Conservation (phyloP, 2,329 filamentous ascomycete genomes). For the Colletotrichum incanum region DNA sequence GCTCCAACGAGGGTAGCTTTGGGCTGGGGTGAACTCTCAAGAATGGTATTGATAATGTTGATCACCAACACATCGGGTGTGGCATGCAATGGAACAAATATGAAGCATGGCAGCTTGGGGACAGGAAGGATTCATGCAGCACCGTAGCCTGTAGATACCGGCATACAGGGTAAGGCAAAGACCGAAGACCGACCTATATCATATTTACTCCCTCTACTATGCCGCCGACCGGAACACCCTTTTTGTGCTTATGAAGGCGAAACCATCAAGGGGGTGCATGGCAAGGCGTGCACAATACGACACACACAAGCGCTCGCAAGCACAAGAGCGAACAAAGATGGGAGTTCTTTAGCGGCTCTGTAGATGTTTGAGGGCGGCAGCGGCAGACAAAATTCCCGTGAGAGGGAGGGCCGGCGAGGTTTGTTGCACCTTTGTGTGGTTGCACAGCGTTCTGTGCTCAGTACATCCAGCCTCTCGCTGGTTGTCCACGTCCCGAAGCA, state of each 20-base stretch:
- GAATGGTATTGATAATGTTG: slow-evolving; percentile 32
- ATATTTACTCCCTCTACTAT: slow-evolving; percentile 1
- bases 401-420: slow-evolving; percentile 1
- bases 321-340: slow-evolving; percentile 14
- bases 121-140: background rate
- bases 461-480: background rate
- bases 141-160: background rate
- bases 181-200: background rate
- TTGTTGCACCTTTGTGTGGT: slow-evolving; percentile 10
- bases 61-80: slow-evolving; percentile 35
- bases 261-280: background rate
- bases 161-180: background rate
- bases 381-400: background rate
- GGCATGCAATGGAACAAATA: slow-evolving; percentile 9
- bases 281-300: background rate
- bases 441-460: slow-evolving; percentile 14
- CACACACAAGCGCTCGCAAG: slow-evolving; percentile 17
- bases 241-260: background rate
- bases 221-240: too few relatives aligned
- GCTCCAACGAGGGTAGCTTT: slow-evolving; percentile 15
- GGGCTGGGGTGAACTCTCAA: slow-evolving; percentile 15
- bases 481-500: slow-evolving; percentile 9
- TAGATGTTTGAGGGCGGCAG: background rate
- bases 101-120: background rate
- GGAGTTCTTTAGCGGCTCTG: slow-evolving; percentile 37